Evolutionary conservation across 1,139 yeast species (phyloP).

Genomic region (Diutina sp.): DNA sequence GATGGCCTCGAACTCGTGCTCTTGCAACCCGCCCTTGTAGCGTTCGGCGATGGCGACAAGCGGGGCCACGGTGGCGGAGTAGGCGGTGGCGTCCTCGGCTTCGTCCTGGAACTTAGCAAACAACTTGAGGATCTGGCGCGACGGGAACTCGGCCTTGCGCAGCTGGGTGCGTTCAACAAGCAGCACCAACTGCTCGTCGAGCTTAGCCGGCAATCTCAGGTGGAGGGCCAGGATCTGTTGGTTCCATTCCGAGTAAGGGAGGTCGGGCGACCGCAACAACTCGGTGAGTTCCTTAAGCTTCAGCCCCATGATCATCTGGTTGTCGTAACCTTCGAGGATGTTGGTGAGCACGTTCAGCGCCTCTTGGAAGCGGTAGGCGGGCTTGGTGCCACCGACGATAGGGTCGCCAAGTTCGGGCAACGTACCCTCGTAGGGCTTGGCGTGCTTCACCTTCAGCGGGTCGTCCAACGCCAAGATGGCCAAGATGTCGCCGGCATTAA

Average conservation of each 20-base stretch:
- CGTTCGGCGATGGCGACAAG: conserved; percentile 56
- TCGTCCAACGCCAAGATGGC: conserved; percentile 92
- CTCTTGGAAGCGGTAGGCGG: conserved; percentile 60
- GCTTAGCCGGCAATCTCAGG: conserved; percentile 69
- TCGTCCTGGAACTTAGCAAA: conserved; percentile 45
- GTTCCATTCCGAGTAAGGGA: conserved; percentile 92
- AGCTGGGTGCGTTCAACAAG: conserved; percentile 56
- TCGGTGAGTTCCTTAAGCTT: conserved; percentile 63
- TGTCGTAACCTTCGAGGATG: conserved; percentile 83
- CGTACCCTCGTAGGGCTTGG: conserved; percentile 89
- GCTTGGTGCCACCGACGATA: conserved; percentile 68
- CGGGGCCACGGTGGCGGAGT: conserved; percentile 56
- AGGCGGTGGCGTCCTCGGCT: conserved; percentile 26
- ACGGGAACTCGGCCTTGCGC: conserved; percentile 83
- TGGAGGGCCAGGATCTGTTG: conserved; percentile 81
- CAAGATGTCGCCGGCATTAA: conserved; percentile 90
- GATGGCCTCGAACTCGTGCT: conserved; percentile 73
- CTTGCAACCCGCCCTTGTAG: conserved; percentile 64
- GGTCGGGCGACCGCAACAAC: conserved; percentile 61
- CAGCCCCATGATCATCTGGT: conserved; percentile 83
- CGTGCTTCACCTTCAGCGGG: conserved; percentile 95
- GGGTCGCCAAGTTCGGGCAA: conserved; percentile 84
- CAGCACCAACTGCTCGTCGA: conserved; percentile 54
- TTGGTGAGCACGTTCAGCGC: conserved; percentile 52
- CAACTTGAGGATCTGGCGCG: conserved; percentile 60